Evolutionary conservation across 768 basidiomycete species (phyloP), one percentile per base, ranked within the genome.

Genomic region (Pisolithus orientalis): DNA sequence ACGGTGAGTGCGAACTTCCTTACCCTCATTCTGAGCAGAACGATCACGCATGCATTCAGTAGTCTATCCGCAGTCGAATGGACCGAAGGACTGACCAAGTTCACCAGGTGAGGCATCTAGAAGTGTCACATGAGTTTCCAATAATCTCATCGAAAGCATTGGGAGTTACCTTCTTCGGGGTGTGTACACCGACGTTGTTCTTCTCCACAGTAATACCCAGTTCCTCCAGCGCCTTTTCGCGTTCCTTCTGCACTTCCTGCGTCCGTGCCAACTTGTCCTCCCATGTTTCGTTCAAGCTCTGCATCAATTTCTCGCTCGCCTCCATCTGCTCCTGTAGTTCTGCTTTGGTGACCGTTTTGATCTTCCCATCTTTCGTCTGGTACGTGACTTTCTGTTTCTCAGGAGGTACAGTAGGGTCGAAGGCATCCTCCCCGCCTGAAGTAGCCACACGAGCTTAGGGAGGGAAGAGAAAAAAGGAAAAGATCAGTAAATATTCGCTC

Each of bases 251-350:
- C 29, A 98, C 90, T 69, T 91, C 87, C 65, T 93, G 87, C 17
- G 95, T 97, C 65, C 91, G 80, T 62, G 74, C 72, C 77, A 97
- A 73, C 75, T 95, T 94, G 71, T 97, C 76, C 70, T 99, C 94
- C 94, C 94, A 97, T 6, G 92, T 96, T 73, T 95, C 87, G 62
- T 94, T 94, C 63, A 94, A 70, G 62, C 85, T 79, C 69, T 94
- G 80, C 91, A 97, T 94, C 50, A 96, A 72, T 72, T 94, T 95
- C 74, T 99, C 95, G 68, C 91, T 87, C 37, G 87, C 74, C 73
- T 94, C 90, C 75, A 98, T 84, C 70, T 97, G 95, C 57, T 99
- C 96, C 68, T 98, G 94, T 53, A 99, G 74, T 67, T 94, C 96
- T 7, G 95, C 92, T 72, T 99, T 98, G 28, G 93, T 91, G 57